Conservation (phyloP, 306 rosid genomes). For the Prosopis cineraria region DNA sequence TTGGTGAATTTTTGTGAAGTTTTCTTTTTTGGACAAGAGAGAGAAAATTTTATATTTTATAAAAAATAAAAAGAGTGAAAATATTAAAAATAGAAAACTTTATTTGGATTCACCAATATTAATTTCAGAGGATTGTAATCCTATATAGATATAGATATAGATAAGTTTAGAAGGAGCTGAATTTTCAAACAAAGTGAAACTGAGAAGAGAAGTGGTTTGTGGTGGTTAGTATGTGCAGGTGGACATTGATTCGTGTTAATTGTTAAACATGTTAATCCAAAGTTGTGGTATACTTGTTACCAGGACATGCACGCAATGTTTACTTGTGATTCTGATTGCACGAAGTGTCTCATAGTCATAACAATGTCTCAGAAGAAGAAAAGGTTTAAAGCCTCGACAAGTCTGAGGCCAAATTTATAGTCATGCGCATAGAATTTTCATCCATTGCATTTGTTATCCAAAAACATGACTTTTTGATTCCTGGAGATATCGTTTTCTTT, state of each 20-base stretch:
- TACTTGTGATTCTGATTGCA: not conserved
- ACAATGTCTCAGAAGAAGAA: not conserved
- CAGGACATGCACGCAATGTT: conserved; percentile 37
- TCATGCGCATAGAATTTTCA: not conserved
- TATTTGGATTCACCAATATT: no score
- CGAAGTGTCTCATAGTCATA: not conserved
- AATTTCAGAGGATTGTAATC: no score
- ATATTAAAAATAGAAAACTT: no score
- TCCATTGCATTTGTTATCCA: not conserved
- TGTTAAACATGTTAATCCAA: conserved; percentile 12
- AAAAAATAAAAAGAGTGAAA: no score
- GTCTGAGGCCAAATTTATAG: not conserved
- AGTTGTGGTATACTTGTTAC: conserved; percentile 25
- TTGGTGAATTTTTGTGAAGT: no score
- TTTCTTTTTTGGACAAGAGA: no score
- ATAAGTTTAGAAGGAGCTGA: no score
- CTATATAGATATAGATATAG: no score
- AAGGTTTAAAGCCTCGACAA: not conserved
- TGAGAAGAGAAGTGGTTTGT: no score
- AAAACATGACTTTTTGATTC: not conserved
- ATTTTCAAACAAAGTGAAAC: no score
- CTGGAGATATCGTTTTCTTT: not conserved
- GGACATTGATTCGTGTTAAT: conserved; percentile 41
- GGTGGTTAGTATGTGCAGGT: no score
- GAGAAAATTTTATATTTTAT: no score